These are phyloP conservation scores for Isabelozyma pseudorhagii DNA, from an alignment of 805 yeast genomes.

Conservation along the genomic window DNA sequence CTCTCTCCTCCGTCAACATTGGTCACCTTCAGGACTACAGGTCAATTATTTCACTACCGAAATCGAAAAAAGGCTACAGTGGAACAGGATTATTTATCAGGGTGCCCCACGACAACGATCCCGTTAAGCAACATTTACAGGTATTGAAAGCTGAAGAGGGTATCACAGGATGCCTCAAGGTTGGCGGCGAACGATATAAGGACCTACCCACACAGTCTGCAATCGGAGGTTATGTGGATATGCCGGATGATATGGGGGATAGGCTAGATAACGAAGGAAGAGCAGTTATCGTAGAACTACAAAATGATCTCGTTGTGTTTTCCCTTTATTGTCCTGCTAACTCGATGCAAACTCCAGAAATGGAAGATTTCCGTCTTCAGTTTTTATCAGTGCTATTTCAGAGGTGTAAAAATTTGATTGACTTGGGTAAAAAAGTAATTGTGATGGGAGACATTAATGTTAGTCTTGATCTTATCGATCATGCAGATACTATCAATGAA, in stretches of 20 bases:
- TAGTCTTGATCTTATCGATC: slow-evolving; percentile 74
- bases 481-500: slow-evolving; percentile 64
- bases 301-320: slow-evolving; percentile 57
- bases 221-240: slow-evolving; percentile 72
- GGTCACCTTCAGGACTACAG: slow-evolving; percentile 55
- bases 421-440: slow-evolving; percentile 63
- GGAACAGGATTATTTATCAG: slow-evolving; percentile 87
- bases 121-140: slow-evolving; percentile 34
- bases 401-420: slow-evolving; percentile 56
- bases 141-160: slow-evolving; percentile 88
- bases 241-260: slow-evolving; percentile 33
- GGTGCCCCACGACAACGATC: slow-evolving; percentile 44
- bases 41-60: slow-evolving; percentile 69
- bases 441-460: slow-evolving; percentile 90
- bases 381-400: slow-evolving; percentile 60
- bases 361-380: slow-evolving; percentile 51
- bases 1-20: slow-evolving; percentile 36
- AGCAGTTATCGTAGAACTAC: slow-evolving; percentile 69
- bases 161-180: slow-evolving; percentile 60
- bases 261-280: slow-evolving; percentile 83
- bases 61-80: slow-evolving; percentile 73
- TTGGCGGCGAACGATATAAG: slow-evolving; percentile 12
- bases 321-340: slow-evolving; percentile 90
- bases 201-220: slow-evolving; percentile 21
- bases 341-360: slow-evolving; percentile 67